Percentiles rank a stretch among this genome's conserved stretches.
Conservation (phyloP, 2,329 filamentous ascomycete genomes). For the Phaeoacremonium minimum region DNA sequence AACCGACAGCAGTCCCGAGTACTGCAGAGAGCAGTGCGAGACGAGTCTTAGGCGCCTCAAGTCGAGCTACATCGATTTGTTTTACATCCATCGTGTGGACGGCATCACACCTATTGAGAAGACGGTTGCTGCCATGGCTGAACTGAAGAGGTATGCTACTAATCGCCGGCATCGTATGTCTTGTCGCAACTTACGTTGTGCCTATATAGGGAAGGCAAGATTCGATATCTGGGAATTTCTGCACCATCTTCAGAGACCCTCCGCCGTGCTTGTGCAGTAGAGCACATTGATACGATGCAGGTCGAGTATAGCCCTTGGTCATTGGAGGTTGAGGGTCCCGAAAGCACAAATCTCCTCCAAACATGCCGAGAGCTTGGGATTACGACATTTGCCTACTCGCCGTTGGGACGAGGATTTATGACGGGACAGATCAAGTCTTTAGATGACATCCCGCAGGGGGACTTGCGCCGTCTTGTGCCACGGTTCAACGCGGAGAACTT, state of each 20-base stretch:
- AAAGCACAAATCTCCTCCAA: constrained; percentile 40
- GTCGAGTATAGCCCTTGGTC: constrained; percentile 50
- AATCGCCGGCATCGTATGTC: no score
- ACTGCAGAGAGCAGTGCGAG: constrained; percentile 18
- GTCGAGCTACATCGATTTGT: constrained; percentile 49
- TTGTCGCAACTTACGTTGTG: no score
- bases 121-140: constrained; percentile 43
- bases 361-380: constrained; percentile 56
- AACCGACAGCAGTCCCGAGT: constrained; percentile 20
- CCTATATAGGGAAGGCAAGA: constrained; percentile 45
- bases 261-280: constrained; percentile 44
- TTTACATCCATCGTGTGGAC: constrained; percentile 48
- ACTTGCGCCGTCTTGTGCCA: constrained; percentile 41
- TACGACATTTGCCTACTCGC: constrained; percentile 52
- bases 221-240: constrained; percentile 51
- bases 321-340: constrained; percentile 53
- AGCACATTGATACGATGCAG: constrained; percentile 45
- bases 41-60: constrained; percentile 40
- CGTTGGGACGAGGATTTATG: constrained; percentile 55
- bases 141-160: constrained; percentile 30
- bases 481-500: constrained; percentile 50
- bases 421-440: constrained; percentile 40
- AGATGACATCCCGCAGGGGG: constrained; percentile 40
- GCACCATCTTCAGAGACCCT: constrained; percentile 46
- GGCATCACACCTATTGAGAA: constrained; percentile 40